Conservation (phyloP, 768 basidiomycete genomes). For the Tephrocybe sp. region DNA sequence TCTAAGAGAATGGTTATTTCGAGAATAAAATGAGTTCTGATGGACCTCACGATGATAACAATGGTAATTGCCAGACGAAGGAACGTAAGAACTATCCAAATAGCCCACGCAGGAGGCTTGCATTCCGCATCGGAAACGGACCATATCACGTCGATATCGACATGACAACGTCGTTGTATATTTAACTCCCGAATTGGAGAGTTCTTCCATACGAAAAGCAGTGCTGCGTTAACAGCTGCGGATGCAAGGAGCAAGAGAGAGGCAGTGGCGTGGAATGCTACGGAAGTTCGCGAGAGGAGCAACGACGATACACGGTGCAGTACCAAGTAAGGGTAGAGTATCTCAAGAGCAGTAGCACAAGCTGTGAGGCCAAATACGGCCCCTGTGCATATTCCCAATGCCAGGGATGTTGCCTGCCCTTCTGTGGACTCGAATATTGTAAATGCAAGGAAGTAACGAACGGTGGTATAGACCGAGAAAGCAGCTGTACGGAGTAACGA, state of each 20-base stretch:
- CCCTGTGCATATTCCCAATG: constrained; percentile 46
- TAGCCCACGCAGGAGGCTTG: constrained; percentile 40
- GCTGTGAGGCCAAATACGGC: constrained; percentile 38
- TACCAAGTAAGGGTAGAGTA: constrained; percentile 37
- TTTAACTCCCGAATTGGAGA: constrained; percentile 34
- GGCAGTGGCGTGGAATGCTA: constrained; percentile 38
- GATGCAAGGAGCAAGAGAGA: constrained; percentile 49
- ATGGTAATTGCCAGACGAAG: constrained; percentile 54
- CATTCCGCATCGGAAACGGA: constrained; percentile 31
- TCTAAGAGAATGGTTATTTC: constrained; percentile 18
- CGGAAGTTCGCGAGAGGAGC: constrained; percentile 27
- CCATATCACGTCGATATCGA: constrained; percentile 72
- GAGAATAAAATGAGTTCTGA: neutral
- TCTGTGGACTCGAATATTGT: constrained; percentile 34
- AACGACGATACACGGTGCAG: constrained; percentile 28
- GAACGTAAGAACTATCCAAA: constrained; percentile 54
- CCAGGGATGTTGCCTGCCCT: constrained; percentile 44
- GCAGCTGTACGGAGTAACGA: constrained; percentile 31
- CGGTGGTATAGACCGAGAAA: constrained; percentile 61
- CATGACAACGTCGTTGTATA: constrained; percentile 45
- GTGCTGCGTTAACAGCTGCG: constrained; percentile 51
- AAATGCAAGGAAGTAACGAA: constrained; percentile 67
- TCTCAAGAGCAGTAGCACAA: constrained; percentile 35
- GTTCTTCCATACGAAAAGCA: constrained; percentile 54
- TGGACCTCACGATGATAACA: constrained; percentile 49